phyloP scores from a whole-genome alignment of 1,284 basidiomycete species.

The Sporisorium sorghi region DNA sequence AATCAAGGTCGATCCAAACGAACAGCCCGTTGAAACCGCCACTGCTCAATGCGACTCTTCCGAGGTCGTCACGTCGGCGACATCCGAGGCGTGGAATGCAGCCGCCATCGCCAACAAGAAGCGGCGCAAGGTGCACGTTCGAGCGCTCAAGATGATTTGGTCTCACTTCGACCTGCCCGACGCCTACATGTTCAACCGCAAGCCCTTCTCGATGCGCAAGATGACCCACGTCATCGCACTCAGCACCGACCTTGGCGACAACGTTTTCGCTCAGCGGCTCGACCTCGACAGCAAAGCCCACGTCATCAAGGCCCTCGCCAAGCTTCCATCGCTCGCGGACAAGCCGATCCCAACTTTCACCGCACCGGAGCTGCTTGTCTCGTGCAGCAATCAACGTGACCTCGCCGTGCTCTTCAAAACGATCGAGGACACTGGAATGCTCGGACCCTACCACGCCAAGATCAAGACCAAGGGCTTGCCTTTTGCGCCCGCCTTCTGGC shows the following conservation, averaged over 20 bases:
- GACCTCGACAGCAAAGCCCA: neutral
- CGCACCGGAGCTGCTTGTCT: neutral
- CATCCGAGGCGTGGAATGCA: neutral
- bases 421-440: neutral
- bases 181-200: conserved; percentile 5
- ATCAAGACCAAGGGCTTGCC: conserved; percentile 10
- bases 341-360: neutral
- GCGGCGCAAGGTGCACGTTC: neutral
- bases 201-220: neutral
- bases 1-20: neutral
- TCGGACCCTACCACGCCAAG: neutral
- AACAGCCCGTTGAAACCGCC: neutral
- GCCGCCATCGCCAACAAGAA: neutral
- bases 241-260: neutral
- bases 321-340: neutral
- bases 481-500: conserved; percentile 12
- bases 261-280: neutral
- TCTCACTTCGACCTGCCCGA: neutral
- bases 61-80: neutral
- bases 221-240: conserved; percentile 8
- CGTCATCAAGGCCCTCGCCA: neutral
- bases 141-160: neutral
- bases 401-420: neutral
- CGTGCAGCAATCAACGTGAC: neutral
- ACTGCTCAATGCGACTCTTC: neutral